These are phyloP conservation scores for Sideroxylon spinosum DNA, from an alignment of 179 eudicot species.

Conservation along the genomic window DNA sequence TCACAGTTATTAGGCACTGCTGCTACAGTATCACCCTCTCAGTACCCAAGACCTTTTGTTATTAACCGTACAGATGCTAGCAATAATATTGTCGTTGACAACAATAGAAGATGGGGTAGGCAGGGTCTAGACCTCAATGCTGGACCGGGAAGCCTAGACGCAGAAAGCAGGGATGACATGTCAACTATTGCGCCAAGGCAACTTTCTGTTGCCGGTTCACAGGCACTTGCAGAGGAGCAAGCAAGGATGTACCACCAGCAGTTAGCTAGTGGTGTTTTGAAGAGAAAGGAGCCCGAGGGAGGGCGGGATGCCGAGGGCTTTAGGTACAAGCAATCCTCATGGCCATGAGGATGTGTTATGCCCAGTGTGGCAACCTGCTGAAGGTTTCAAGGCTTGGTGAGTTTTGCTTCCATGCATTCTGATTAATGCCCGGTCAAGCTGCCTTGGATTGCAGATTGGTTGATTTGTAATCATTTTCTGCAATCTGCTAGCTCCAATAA, in stretches of 20 bases:
- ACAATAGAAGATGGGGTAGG: conserved; percentile 42
- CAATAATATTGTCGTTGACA: conserved; percentile 29
- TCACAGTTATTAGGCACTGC: conserved; percentile 40
- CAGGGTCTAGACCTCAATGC: conserved; percentile 61
- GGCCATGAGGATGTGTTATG: conserved; percentile 47
- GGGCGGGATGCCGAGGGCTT: conserved; percentile 57
- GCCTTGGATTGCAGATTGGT: neutral
- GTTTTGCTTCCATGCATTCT: conserved; percentile 9
- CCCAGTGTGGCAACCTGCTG: conserved; percentile 13
- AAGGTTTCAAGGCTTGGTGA: conserved; percentile 34
- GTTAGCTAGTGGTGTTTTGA: conserved; percentile 35
- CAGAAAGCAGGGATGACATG: conserved; percentile 39
- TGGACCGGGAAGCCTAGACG: conserved; percentile 48
- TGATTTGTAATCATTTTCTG: conserved; percentile 1
- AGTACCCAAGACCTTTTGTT: conserved; percentile 39
- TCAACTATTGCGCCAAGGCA: conserved; percentile 35
- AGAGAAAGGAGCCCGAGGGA: conserved; percentile 61
- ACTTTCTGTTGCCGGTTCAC: conserved; percentile 39
- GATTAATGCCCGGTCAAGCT: conserved; percentile 14
- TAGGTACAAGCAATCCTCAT: conserved; percentile 68
- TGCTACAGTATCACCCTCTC: conserved; percentile 32
- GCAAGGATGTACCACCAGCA: conserved; percentile 40
- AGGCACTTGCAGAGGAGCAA: conserved; percentile 43
- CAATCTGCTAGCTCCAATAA: conserved; percentile 23
- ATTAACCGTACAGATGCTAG: conserved; percentile 35